Conservation (phyloP, 2,329 filamentous ascomycete genomes). For the Eurotiales sp. region DNA sequence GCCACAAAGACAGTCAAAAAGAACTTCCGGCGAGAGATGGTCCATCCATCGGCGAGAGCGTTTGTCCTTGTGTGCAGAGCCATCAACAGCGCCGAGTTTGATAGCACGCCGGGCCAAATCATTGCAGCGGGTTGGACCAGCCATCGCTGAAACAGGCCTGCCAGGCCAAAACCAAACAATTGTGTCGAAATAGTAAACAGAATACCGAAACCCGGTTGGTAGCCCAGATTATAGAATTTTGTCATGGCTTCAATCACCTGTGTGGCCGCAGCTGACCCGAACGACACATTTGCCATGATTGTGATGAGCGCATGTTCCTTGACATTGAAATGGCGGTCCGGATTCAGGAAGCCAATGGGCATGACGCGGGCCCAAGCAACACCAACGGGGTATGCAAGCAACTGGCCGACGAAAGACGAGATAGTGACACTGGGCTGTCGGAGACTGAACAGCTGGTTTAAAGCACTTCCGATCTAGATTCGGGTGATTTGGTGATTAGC, state of each 20-base stretch:
- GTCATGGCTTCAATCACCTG: slow-evolving; percentile 37
- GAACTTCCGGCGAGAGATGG: slow-evolving; percentile 34
- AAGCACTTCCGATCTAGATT: slow-evolving; percentile 30
- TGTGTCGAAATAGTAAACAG: slow-evolving; percentile 59
- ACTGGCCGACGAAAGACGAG: slow-evolving; percentile 37
- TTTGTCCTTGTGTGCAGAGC: slow-evolving; percentile 34
- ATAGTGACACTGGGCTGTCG: slow-evolving; percentile 39
- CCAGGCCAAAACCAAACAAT: slow-evolving; percentile 61
- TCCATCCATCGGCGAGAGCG: slow-evolving; percentile 40
- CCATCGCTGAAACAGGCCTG: slow-evolving; percentile 57
- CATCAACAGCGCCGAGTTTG: slow-evolving; percentile 47
- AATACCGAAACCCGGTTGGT: slow-evolving; percentile 58
- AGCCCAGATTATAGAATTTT: slow-evolving; percentile 55
- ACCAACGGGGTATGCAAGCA: slow-evolving; percentile 45
- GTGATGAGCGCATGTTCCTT: slow-evolving; percentile 43
- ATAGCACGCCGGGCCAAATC: slow-evolving; percentile 60
- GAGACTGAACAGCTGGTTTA: slow-evolving; percentile 39
- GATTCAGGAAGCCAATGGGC: slow-evolving; percentile 41
- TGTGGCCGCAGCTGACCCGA: slow-evolving; percentile 40
- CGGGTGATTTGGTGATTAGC: background rate
- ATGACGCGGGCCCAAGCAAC: slow-evolving; percentile 36
- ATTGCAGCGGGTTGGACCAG: slow-evolving; percentile 58
- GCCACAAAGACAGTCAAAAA: slow-evolving; percentile 32
- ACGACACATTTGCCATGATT: slow-evolving; percentile 47
- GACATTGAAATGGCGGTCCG: slow-evolving; percentile 37